phyloP scores from a whole-genome alignment of 129 eudicot species.

The Chrysanthemum makinoi region DNA sequence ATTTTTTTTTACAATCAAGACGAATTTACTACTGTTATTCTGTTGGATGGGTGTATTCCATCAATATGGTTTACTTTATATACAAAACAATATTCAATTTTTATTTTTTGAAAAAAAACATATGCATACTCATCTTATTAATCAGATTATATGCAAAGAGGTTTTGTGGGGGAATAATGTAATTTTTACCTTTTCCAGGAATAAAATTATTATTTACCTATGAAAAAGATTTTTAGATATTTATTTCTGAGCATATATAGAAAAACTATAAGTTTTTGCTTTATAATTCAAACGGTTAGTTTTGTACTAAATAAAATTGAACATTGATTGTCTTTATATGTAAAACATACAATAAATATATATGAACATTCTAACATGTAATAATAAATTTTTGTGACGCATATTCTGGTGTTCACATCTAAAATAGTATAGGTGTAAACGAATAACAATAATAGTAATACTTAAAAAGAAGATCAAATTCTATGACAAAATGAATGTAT shows the following conservation, averaged over 20 bases:
- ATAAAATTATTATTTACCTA: too few species aligned
- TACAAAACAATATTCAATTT: background rate
- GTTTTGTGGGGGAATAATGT: too few species aligned
- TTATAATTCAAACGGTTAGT: background rate
- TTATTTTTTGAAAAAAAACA: too few species aligned
- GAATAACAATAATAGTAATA: too few species aligned
- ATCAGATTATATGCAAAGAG: too few species aligned
- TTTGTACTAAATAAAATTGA: background rate
- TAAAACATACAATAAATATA: background rate
- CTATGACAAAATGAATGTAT: too few species aligned
- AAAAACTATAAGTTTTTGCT: background rate
- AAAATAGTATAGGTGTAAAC: too few species aligned
- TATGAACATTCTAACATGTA: background rate
- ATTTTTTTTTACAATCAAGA: background rate
- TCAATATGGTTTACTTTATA: background rate
- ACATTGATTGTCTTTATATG: background rate
- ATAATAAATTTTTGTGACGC: background rate
- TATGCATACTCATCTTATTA: too few species aligned
- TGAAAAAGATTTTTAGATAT: background rate
- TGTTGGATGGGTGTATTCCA: conserved; percentile 1
- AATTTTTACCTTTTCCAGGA: too few species aligned
- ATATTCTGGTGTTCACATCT: too few species aligned
- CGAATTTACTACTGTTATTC: background rate
- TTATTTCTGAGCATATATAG: background rate
- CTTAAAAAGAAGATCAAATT: too few species aligned